phyloP scores from a whole-genome alignment of 1,284 basidiomycete genomes.

The Trichosporon coremiiforme region DNA sequence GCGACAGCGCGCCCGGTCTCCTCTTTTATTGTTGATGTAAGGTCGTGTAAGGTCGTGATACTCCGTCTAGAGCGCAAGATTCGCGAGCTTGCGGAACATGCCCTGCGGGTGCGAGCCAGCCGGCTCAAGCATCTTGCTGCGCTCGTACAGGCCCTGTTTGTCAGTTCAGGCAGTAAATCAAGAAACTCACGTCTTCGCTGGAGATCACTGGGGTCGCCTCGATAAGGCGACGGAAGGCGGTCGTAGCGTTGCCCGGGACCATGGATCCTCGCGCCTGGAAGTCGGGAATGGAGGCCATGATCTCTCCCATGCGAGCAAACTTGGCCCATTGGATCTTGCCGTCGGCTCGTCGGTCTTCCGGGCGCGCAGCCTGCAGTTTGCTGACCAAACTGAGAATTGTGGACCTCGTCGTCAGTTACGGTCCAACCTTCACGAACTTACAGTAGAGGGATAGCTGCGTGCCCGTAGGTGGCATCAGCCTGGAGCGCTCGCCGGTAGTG shows the following conservation, averaged over 20 bases:
- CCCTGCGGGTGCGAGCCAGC: slow-evolving; percentile 23
- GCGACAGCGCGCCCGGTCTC: no score
- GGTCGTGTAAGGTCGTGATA: not conserved
- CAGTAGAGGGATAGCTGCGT: slow-evolving; percentile 53
- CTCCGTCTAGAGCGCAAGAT: slow-evolving; percentile 22
- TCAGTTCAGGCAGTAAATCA: no score
- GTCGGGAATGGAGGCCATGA: slow-evolving; percentile 44
- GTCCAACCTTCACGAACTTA: no score
- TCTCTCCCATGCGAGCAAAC: slow-evolving; percentile 48
- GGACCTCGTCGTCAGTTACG: slow-evolving; percentile 29
- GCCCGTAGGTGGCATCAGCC: slow-evolving; percentile 46
- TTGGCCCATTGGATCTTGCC: slow-evolving; percentile 50
- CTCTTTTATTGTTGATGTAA: not conserved
- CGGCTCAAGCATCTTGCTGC: slow-evolving; percentile 39
- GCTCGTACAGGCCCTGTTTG: slow-evolving; percentile 39
- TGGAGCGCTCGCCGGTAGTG: slow-evolving; percentile 48
- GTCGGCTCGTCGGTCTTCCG: slow-evolving; percentile 46
- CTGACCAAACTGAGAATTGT: slow-evolving; percentile 43
- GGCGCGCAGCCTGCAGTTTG: slow-evolving; percentile 43
- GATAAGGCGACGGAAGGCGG: slow-evolving; percentile 40
- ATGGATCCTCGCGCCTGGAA: slow-evolving; percentile 44
- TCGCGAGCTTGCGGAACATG: slow-evolving; percentile 33
- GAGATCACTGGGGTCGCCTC: slow-evolving; percentile 45
- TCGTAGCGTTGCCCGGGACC: slow-evolving; percentile 32
- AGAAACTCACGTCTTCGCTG: slow-evolving; percentile 48